Percentiles rank a stretch among this genome's conserved stretches.
Evolutionary conservation across 352 stramenopile genomes (phyloP).

Genomic region (Blastocystis sp.): DNA sequence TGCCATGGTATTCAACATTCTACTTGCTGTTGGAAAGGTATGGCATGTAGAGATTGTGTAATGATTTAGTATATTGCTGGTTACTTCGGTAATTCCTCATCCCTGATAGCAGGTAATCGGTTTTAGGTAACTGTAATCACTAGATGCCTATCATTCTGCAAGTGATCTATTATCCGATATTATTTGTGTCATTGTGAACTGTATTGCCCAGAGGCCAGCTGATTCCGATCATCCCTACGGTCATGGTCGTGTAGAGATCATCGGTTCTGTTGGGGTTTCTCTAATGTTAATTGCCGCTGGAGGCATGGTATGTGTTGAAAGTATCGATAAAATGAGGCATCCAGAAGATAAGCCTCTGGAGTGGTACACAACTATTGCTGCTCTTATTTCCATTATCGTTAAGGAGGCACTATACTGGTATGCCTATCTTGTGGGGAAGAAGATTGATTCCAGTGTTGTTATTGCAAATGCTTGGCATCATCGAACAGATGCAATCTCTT

Average conservation of each 20-base stretch:
- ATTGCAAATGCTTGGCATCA: slow-evolving; percentile 88
- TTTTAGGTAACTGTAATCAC: background rate
- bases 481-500: slow-evolving; percentile 84
- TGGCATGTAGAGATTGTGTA: background rate
- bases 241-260: slow-evolving; percentile 84
- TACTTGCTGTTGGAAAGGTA: slow-evolving; percentile 35
- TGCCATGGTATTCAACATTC: slow-evolving; percentile 21
- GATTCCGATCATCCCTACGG: slow-evolving; percentile 80
- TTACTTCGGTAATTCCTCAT: slow-evolving; percentile 47
- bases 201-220: slow-evolving; percentile 77
- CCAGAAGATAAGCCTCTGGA: background rate
- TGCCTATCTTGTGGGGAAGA: slow-evolving; percentile 79
- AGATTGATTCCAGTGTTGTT: slow-evolving; percentile 78
- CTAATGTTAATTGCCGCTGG: slow-evolving; percentile 79
- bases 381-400: slow-evolving; percentile 77
- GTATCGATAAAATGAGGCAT: slow-evolving; percentile 72
- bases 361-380: slow-evolving; percentile 70
- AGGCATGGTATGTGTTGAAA: slow-evolving; percentile 76
- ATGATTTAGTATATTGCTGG: slow-evolving; percentile 48
- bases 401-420: slow-evolving; percentile 82
- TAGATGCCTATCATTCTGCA: slow-evolving; percentile 80
- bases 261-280: slow-evolving; percentile 81
- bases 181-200: slow-evolving; percentile 81
- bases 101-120: slow-evolving; percentile 20
- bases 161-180: slow-evolving; percentile 83